Percentiles rank a stretch among this genome's conserved stretches.
Evolutionary conservation across 257 asterid species (phyloP).

Genomic region (Prunella vulgaris): DNA sequence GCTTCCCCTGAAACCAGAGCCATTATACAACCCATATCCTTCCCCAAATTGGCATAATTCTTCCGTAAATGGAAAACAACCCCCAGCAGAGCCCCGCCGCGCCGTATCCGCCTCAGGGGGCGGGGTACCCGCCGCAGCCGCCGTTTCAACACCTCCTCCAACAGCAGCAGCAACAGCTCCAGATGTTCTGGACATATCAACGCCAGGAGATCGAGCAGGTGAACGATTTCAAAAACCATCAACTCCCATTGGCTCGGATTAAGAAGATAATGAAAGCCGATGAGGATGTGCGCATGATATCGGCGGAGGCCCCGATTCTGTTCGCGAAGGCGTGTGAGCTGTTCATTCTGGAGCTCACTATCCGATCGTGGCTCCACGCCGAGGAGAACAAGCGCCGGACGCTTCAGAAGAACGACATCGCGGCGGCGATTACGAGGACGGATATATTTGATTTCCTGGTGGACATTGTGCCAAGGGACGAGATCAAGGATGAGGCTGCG

Average conservation of each 20-base stretch:
- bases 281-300: constrained; percentile 92
- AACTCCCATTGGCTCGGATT: constrained; percentile 83
- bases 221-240: constrained; percentile 88
- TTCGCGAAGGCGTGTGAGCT: constrained; percentile 95
- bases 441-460: constrained; percentile 84
- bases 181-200: constrained; percentile 71
- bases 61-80: constrained; percentile 59
- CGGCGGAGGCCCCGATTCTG: constrained; percentile 90
- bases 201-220: constrained; percentile 74
- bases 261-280: constrained; percentile 97
- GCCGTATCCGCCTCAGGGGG: constrained; percentile 39
- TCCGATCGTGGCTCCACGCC: constrained; percentile 94
- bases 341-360: constrained; percentile 86
- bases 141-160: constrained; percentile 80
- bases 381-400: constrained; percentile 94
- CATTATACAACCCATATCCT: constrained; percentile 7
- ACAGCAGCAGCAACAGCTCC: constrained; percentile 80
- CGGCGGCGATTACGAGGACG: constrained; percentile 88
- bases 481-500: constrained; percentile 70
- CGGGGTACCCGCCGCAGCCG: constrained; percentile 42
- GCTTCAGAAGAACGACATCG: constrained; percentile 84
- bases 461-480: constrained; percentile 86
- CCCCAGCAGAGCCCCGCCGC: constrained; percentile 57
- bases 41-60: constrained; percentile 4
- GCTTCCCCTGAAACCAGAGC: neutral